Base-by-base conservation (phyloP, 331 rosid genomes). In the Spiraea crenata region DNA sequence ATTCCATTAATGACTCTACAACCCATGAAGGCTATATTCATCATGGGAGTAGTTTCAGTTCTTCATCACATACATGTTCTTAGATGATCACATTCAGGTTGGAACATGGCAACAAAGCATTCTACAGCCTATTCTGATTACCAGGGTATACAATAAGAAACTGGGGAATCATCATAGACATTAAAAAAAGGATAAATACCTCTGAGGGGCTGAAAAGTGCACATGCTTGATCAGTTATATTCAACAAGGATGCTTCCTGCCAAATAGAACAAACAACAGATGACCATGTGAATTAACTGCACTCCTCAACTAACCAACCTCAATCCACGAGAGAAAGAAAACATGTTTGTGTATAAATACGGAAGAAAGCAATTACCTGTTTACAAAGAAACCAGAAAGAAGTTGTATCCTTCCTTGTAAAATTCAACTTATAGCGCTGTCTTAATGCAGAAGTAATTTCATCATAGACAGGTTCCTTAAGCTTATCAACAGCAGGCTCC, bases 341-440 rank as follows among this genome's bases (percentile, higher is more conserved):
- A 65, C 5, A 55, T 19, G 16, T 25, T 57, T 56, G 6, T 9
- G 2, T 0, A n/a, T 40, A 35, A 4, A 52, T 11, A 45, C 38
- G 46, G 45, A 63, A 75, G 51, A 67, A 62, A 67, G 11, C 67
- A 67, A 74, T 65, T 57, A 93, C 97, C 97, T 93, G 96, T 84
- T 93, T 93, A 83, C 99, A 93, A 38, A 93, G 80, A 83, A 93
- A 93, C 99, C 97, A 93, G 35, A 93, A 90, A 64, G 96, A 87
- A 74, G 99, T 74, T 50, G 76, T 77, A 74, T 83, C 88, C 63
- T 89, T 87, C 79, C 86, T 85, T 2, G 95, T 87, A 80, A 95
- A 95, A 78, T 85, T 91, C 81, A 95, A 79, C 54, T 74, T 79
- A 76, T 85, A 80, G 19, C 90, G 96, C 69, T 64, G 74, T 16